Evolutionary conservation across 2,329 filamentous ascomycete genomes (phyloP).

Genomic region (Sclerotinia nivalis): DNA sequence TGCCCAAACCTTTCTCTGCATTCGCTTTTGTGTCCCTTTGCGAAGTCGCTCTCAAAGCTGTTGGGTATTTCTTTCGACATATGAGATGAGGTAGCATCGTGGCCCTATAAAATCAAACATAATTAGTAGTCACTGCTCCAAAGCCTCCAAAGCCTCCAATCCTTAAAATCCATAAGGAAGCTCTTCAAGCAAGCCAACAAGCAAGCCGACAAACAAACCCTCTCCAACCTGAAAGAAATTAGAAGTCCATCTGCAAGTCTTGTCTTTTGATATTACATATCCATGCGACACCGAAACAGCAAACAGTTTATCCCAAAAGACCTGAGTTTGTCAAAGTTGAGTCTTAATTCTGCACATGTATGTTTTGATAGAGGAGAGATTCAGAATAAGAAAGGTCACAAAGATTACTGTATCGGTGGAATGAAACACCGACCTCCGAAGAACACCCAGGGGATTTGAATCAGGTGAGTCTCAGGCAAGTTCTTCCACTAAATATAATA

Average conservation of each 20-base stretch:
- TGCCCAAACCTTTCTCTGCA: not conserved
- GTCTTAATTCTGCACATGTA: not conserved
- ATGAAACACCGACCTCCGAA: not conserved
- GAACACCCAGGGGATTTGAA: not conserved
- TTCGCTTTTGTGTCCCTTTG: not conserved
- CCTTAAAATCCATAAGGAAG: no score
- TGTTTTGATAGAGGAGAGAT: not conserved
- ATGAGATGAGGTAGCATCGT: not conserved
- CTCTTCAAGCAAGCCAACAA: not conserved
- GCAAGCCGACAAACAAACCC: not conserved
- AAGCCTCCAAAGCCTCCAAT: not conserved
- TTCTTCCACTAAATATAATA: not conserved
- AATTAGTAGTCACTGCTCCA: fast-evolving
- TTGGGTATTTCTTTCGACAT: not conserved
- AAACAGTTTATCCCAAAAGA: not conserved
- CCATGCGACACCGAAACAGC: not conserved
- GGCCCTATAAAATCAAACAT: not conserved
- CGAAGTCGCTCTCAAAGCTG: not conserved
- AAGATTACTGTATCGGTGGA: not conserved
- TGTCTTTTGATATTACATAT: not conserved
- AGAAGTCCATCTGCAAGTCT: not conserved
- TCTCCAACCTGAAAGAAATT: not conserved
- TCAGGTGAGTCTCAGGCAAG: not conserved
- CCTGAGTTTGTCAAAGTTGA: not conserved
- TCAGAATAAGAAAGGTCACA: not conserved